A percentile compares a stretch with the other conserved stretches of the same genome.
These are phyloP conservation scores for Kuraishia hungarica DNA, from an alignment of 805 yeast genomes.

Conservation along the genomic window DNA sequence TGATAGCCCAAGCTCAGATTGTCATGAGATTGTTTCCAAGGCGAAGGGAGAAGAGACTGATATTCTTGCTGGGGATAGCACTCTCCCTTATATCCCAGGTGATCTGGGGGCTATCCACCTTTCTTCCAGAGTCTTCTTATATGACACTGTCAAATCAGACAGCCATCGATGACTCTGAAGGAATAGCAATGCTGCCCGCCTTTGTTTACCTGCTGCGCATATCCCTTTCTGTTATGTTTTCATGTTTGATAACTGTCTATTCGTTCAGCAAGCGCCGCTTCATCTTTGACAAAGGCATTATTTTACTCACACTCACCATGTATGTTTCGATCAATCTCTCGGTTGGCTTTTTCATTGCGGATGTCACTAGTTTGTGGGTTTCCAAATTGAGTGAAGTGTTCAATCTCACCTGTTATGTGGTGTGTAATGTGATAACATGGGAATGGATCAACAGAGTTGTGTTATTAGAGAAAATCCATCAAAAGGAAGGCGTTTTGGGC, in stretches of 20 bases:
- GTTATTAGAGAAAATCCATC: constrained; percentile 46
- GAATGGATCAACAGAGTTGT: constrained; percentile 73
- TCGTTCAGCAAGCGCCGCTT: constrained; percentile 41
- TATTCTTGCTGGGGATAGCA: constrained; percentile 48
- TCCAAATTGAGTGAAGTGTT: constrained; percentile 65
- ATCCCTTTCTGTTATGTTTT: constrained; percentile 60
- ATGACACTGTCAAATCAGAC: constrained; percentile 20
- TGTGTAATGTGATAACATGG: constrained; percentile 72
- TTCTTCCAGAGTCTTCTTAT: constrained; percentile 14
- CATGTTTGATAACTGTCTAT: constrained; percentile 52
- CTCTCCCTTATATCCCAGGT: constrained; percentile 50
- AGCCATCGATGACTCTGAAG: constrained; percentile 28
- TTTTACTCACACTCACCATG: constrained; percentile 50
- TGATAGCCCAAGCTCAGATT: constrained; percentile 64
- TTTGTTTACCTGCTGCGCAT: constrained; percentile 68
- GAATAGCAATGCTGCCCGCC: constrained; percentile 57
- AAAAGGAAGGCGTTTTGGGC: constrained; percentile 68
- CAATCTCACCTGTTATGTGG: constrained; percentile 61
- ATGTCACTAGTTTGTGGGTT: constrained; percentile 70
- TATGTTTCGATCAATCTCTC: constrained; percentile 49
- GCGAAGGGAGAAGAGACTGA: constrained; percentile 56
- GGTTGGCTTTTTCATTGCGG: constrained; percentile 67
- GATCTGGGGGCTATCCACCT: constrained; percentile 63
- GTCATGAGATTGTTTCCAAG: constrained; percentile 61
- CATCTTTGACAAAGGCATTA: constrained; percentile 38